Percentiles rank a stretch among this genome's conserved stretches.
Evolutionary conservation across 805 yeast genomes (phyloP).

Genomic region (Pichia thaimueangensis): DNA sequence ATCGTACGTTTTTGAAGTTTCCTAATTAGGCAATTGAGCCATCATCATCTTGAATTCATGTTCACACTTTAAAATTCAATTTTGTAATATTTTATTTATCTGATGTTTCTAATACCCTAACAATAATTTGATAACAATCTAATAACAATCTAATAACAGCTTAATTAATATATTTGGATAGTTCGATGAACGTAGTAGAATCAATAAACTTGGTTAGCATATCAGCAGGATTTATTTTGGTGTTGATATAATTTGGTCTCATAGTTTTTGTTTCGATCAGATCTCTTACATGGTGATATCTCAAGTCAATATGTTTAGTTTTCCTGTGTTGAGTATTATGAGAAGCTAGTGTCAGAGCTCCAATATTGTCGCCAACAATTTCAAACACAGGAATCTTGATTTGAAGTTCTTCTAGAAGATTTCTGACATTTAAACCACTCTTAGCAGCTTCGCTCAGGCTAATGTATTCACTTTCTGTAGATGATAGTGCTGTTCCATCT

Average conservation of each 20-base stretch:
- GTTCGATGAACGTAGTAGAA: too few relatives aligned
- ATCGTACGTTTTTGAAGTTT: too few relatives aligned
- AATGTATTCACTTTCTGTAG: constrained; percentile 1
- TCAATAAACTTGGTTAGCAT: too few relatives aligned
- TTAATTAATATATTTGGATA: too few relatives aligned
- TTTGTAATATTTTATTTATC: too few relatives aligned
- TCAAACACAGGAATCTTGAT: background rate
- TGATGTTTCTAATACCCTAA: too few relatives aligned
- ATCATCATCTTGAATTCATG: too few relatives aligned
- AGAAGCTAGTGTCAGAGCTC: background rate
- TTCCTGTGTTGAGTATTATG: constrained; percentile 3
- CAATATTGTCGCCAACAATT: background rate
- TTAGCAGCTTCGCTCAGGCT: background rate
- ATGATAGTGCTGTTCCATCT: too few relatives aligned
- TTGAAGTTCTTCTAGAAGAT: background rate
- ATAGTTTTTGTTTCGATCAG: background rate
- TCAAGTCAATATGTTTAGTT: constrained; percentile 9
- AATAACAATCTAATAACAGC: too few relatives aligned
- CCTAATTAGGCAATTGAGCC: too few relatives aligned
- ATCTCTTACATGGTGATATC: constrained; percentile 5
- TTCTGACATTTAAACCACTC: background rate
- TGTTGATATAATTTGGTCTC: background rate
- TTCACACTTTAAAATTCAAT: too few relatives aligned
- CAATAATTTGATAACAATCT: too few relatives aligned
- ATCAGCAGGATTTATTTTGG: constrained; percentile 5